A percentile compares a stretch with the other conserved stretches of the same genome.
Conservation (phyloP, 371 early-diverging fungal species). For the Syncephalastrum sp. region DNA sequence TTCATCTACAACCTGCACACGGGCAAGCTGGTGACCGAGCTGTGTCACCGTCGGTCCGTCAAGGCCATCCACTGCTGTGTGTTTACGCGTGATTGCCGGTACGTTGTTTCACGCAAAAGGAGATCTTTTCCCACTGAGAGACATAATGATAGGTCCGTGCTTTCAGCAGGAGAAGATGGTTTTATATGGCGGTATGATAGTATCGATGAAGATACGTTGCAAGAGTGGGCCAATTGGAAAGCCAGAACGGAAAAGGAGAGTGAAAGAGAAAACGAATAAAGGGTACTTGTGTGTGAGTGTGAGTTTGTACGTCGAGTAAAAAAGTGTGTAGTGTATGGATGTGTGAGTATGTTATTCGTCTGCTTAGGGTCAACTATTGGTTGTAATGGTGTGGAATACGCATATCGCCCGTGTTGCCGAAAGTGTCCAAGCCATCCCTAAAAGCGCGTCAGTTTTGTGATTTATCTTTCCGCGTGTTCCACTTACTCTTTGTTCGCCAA, state of each 20-base stretch:
- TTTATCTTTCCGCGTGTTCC: background rate
- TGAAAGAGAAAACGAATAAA: background rate
- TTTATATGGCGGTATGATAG: slow-evolving; percentile 87
- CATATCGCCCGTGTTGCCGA: slow-evolving; percentile 52
- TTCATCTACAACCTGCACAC: slow-evolving; percentile 68
- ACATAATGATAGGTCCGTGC: slow-evolving; percentile 51
- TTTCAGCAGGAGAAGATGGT: slow-evolving; percentile 77
- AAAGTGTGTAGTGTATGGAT: no score
- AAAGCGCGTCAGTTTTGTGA: background rate
- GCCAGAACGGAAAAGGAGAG: slow-evolving; percentile 13
- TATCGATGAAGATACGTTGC: slow-evolving; percentile 68
- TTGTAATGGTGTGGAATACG: slow-evolving; percentile 27
- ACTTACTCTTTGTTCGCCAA: slow-evolving; percentile 22
- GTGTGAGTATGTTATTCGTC: no score
- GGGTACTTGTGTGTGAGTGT: no score
- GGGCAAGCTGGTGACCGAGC: slow-evolving; percentile 61
- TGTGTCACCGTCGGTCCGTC: slow-evolving; percentile 77
- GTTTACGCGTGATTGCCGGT: slow-evolving; percentile 78
- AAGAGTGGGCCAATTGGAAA: slow-evolving; percentile 68
- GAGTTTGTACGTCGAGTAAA: no score
- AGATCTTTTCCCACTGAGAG: background rate
- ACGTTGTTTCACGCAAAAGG: slow-evolving; percentile 12
- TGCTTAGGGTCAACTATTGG: no score
- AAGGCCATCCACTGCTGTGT: slow-evolving; percentile 77
- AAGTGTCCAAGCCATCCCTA: slow-evolving; percentile 53